Evolutionary conservation across 2,329 filamentous ascomycete genomes (phyloP).

Genomic region (Microascus cirrosus): DNA sequence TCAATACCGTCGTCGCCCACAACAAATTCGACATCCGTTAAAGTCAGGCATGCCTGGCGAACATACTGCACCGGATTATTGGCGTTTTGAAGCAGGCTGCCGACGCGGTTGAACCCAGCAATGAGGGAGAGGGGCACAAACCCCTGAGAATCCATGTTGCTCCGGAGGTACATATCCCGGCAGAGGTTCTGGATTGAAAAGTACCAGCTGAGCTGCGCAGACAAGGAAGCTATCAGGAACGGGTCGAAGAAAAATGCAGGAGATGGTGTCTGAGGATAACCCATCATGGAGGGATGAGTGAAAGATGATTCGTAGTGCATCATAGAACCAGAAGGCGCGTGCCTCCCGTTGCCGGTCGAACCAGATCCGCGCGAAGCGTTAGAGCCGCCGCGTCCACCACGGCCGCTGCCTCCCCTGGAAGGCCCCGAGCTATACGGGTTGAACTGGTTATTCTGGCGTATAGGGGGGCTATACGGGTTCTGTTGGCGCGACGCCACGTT

Average conservation of each 20-base stretch:
- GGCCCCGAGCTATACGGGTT: conserved; percentile 19
- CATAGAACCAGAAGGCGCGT: conserved; percentile 16
- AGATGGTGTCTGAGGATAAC: conserved; percentile 2
- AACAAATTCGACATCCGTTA: conserved; percentile 71
- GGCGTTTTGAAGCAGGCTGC: conserved; percentile 37
- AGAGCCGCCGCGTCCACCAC: conserved; percentile 16
- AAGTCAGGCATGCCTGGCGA: conserved; percentile 36
- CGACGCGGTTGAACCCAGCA: conserved; percentile 76
- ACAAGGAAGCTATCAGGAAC: conserved; percentile 26
- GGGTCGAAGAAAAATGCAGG: conserved; percentile 6
- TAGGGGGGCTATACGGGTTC: conserved; percentile 31
- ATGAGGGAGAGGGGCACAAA: conserved; percentile 76
- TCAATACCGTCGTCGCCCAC: conserved; percentile 68
- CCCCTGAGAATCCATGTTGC: conserved; percentile 90
- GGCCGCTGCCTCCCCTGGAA: conserved; percentile 23
- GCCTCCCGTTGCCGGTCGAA: conserved; percentile 11
- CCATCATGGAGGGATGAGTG: conserved; percentile 23
- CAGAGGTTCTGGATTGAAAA: conserved; percentile 92
- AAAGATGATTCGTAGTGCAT: conserved; percentile 8
- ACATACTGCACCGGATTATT: conserved; percentile 11
- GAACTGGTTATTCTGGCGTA: conserved; percentile 26
- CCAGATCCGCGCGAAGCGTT: conserved; percentile 6
- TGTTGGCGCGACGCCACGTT: conserved; percentile 19
- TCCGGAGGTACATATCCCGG: conserved; percentile 82
- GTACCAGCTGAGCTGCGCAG: conserved; percentile 70